phyloP scores from a whole-genome alignment of 352 stramenopile species.

The Globisporangium irregulare region DNA sequence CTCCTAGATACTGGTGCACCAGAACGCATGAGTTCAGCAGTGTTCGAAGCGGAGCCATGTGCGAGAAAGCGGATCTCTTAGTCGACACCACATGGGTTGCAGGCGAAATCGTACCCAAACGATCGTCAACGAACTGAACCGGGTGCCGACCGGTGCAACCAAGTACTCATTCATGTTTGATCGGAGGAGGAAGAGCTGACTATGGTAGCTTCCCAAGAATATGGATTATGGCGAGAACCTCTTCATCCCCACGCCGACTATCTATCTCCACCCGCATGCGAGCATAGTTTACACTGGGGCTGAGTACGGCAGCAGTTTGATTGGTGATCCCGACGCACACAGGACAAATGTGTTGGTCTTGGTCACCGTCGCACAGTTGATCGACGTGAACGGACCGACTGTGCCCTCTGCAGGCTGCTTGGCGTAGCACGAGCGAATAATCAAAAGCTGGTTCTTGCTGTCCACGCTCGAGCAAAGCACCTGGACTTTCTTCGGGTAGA shows the following conservation, averaged over 20 bases:
- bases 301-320: slow-evolving; percentile 47
- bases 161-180: background rate
- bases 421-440: slow-evolving; percentile 20
- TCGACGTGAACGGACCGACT: slow-evolving; percentile 40
- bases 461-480: slow-evolving; percentile 20
- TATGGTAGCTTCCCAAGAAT: background rate
- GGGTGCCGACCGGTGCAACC: too few species aligned
- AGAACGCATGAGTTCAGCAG: background rate
- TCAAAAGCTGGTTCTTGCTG: slow-evolving; percentile 18
- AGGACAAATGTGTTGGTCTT: slow-evolving; percentile 45
- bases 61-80: background rate
- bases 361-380: slow-evolving; percentile 38
- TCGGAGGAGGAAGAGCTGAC: background rate
- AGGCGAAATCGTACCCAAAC: background rate
- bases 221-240: slow-evolving; percentile 11
- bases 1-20: background rate
- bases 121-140: too few species aligned
- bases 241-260: slow-evolving; percentile 14
- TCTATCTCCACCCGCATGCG: background rate
- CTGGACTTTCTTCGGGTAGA: slow-evolving; percentile 19
- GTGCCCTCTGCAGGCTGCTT: slow-evolving; percentile 27
- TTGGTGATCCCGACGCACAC: slow-evolving; percentile 34
- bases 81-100: background rate
- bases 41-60: background rate
- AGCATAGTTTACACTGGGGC: slow-evolving; percentile 13